A percentile compares a stretch with the other conserved stretches of the same genome.
Conservation (phyloP, 768 basidiomycete genomes). For the Saitozyma sp. region DNA sequence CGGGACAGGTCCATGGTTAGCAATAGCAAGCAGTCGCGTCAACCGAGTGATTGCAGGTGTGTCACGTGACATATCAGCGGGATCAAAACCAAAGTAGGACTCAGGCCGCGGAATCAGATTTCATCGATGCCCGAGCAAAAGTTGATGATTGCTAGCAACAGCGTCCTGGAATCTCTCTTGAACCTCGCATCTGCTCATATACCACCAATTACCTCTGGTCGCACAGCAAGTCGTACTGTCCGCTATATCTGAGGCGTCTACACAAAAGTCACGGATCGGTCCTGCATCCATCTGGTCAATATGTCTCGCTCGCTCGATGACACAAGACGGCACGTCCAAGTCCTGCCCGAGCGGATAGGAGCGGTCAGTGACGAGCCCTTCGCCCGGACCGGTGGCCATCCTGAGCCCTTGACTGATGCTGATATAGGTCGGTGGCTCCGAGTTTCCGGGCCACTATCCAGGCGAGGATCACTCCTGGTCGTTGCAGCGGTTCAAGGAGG, state of each 20-base stretch:
- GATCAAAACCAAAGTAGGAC: not conserved
- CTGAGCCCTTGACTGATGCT: not conserved
- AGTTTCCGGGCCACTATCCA: conserved; percentile 86
- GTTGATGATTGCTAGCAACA: not conserved
- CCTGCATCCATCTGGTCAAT: not conserved
- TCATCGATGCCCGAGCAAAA: not conserved
- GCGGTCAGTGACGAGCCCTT: conserved; percentile 20
- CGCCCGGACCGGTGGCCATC: not conserved
- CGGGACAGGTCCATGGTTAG: not conserved
- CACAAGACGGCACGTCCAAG: conserved; percentile 43
- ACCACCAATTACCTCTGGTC: not conserved
- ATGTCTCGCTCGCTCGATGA: conserved; percentile 33
- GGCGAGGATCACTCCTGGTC: conserved; percentile 84
- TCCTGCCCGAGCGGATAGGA: conserved; percentile 44
- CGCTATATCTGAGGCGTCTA: not conserved
- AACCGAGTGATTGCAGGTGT: not conserved
- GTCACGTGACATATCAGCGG: not conserved
- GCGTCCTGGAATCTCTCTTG: not conserved
- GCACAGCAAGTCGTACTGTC: not conserved
- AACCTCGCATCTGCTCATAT: not conserved
- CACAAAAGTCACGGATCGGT: not conserved
- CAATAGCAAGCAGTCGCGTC: conserved; percentile 13
- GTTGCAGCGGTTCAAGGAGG: conserved; percentile 70
- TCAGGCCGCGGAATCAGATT: no score
- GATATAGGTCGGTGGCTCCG: conserved; percentile 75